A percentile compares a stretch with the other conserved stretches of the same genome.
These are phyloP conservation scores for Podospora bellae-mahoneyi DNA, from an alignment of 495 filamentous ascomycete species.

Conservation along the genomic window DNA sequence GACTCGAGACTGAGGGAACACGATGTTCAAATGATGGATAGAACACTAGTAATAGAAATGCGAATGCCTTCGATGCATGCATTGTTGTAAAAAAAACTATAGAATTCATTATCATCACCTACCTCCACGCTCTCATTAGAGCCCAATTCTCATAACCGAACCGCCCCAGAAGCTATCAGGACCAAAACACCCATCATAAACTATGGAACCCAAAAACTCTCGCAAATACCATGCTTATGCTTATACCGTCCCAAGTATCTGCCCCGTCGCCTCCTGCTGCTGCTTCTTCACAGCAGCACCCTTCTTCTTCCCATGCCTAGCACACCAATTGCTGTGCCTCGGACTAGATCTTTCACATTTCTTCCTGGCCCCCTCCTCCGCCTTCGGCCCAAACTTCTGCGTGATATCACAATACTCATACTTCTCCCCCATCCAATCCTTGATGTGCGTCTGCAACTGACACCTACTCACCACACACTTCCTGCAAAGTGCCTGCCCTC, in stretches of 20 bases:
- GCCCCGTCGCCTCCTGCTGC: background rate
- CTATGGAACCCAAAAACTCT: background rate
- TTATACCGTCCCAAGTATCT: background rate
- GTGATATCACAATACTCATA: conserved; percentile 50
- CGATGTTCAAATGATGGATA: background rate
- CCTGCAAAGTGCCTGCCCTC: conserved; percentile 48
- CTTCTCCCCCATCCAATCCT: conserved; percentile 48
- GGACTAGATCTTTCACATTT: conserved; percentile 52
- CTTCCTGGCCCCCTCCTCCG: conserved; percentile 34
- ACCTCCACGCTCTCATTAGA: background rate
- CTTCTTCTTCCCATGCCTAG: conserved; percentile 39
- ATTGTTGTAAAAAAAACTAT: background rate
- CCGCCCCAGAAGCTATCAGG: background rate
- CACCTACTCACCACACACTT: conserved; percentile 52
- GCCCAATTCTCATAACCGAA: background rate
- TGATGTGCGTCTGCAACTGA: conserved; percentile 53
- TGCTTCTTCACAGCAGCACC: conserved; percentile 25
- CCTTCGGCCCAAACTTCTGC: conserved; percentile 47
- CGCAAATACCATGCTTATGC: background rate
- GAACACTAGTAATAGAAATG: background rate
- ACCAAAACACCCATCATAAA: background rate
- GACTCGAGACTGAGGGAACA: background rate
- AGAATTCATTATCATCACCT: background rate
- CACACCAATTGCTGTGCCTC: conserved; percentile 46
- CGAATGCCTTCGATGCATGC: background rate